Conservation (phyloP, 768 basidiomycete genomes). For the Daedaleopsis nitida region DNA sequence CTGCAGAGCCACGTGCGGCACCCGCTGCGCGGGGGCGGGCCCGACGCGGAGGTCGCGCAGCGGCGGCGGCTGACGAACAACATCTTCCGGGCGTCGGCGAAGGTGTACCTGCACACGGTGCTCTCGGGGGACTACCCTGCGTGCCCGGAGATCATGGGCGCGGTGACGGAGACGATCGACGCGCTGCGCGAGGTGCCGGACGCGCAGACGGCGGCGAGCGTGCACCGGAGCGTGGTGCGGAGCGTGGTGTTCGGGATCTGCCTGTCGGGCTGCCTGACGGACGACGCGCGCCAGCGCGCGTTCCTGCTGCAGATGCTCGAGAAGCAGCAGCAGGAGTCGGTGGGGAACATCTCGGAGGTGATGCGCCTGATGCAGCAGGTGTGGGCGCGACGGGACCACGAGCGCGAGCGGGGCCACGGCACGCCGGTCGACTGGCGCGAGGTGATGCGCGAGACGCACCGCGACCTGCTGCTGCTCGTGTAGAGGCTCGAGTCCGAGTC, state of each 20-base stretch:
- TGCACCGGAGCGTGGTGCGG: slow-evolving; percentile 59
- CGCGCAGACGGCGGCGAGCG: slow-evolving; percentile 25
- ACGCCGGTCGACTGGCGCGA: slow-evolving; percentile 63
- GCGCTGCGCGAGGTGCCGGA: slow-evolving; percentile 44
- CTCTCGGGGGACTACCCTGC: slow-evolving; percentile 72
- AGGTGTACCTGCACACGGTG: slow-evolving; percentile 75
- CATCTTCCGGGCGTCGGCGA: slow-evolving; percentile 72
- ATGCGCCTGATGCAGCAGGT: slow-evolving; percentile 54
- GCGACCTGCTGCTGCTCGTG: slow-evolving; percentile 59
- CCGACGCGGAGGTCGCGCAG: slow-evolving; percentile 28
- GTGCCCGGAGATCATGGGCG: slow-evolving; percentile 60
- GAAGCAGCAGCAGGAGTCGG: slow-evolving; percentile 51
- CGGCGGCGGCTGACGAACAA: slow-evolving; percentile 42
- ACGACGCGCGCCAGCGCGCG: slow-evolving; percentile 43
- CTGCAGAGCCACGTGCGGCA: slow-evolving; percentile 9
- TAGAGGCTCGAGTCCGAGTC: slow-evolving; percentile 36
- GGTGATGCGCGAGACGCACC: slow-evolving; percentile 44
- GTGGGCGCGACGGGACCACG: slow-evolving; percentile 48
- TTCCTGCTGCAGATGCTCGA: slow-evolving; percentile 49
- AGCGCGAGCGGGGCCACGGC: slow-evolving; percentile 22
- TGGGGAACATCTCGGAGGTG: slow-evolving; percentile 69
- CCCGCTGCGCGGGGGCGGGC: slow-evolving; percentile 8
- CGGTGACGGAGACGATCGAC: slow-evolving; percentile 54
- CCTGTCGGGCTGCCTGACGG: slow-evolving; percentile 70
- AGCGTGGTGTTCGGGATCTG: slow-evolving; percentile 82